Conservation (phyloP, 2,329 filamentous ascomycete species). For the Daldinia sp. region DNA sequence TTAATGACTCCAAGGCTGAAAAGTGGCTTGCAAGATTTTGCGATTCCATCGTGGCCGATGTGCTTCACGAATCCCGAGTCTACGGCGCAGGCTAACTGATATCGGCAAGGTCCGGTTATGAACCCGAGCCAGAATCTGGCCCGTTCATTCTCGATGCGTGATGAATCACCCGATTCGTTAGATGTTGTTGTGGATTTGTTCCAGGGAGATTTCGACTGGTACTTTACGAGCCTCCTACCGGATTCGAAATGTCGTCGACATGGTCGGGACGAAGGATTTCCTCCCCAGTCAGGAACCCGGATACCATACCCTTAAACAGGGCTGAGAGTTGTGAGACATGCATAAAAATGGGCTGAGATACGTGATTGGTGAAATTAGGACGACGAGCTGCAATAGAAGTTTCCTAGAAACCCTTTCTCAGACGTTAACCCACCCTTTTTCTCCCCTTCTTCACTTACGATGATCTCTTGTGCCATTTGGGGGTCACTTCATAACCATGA, state of each 20-base stretch:
- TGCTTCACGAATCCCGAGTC: constrained; percentile 18
- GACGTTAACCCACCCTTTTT: constrained; percentile 17
- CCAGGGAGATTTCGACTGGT: constrained; percentile 6
- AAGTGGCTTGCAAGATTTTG: background rate
- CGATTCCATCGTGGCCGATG: background rate
- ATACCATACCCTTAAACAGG: constrained; percentile 11
- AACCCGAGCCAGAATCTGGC: constrained; percentile 14
- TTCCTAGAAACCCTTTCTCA: constrained; percentile 31
- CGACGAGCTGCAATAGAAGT: constrained; percentile 23
- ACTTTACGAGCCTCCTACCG: constrained; percentile 27
- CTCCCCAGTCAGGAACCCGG: constrained; percentile 5
- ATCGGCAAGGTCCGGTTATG: constrained; percentile 12
- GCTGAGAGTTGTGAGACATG: constrained; percentile 27
- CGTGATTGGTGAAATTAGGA: constrained; percentile 18
- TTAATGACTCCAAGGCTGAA: background rate
- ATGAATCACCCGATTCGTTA: constrained; percentile 26
- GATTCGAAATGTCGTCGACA: constrained; percentile 14
- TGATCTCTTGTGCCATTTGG: background rate
- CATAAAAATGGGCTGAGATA: background rate
- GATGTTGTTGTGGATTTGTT: background rate
- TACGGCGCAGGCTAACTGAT: constrained; percentile 27
- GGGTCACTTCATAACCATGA: background rate
- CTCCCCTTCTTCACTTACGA: background rate
- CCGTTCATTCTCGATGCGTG: constrained; percentile 12
- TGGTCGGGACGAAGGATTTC: constrained; percentile 26